Conservation (phyloP, 2,329 filamentous ascomycete genomes). For the Orbilia brochopaga region DNA sequence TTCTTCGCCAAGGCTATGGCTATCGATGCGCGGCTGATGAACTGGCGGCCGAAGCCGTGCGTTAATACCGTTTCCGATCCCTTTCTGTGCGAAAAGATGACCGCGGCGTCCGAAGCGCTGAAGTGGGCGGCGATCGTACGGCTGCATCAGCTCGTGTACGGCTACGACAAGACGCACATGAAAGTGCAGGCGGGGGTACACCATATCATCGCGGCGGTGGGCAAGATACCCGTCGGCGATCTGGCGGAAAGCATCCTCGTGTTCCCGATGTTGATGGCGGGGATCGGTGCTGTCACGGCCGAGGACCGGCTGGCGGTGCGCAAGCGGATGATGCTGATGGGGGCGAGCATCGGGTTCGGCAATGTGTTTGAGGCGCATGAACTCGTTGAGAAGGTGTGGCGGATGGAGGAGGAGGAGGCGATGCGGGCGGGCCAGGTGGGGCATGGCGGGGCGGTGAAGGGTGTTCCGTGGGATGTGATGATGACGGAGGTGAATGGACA, state of each 20-base stretch:
- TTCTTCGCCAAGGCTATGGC: slow-evolving; percentile 44
- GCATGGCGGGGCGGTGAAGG: slow-evolving; percentile 23
- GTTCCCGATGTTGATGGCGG: slow-evolving; percentile 51
- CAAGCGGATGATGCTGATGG: slow-evolving; percentile 49
- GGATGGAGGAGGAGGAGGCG: slow-evolving; percentile 46
- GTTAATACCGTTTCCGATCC: slow-evolving; percentile 33
- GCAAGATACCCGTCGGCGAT: slow-evolving; percentile 49
- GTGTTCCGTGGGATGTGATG: slow-evolving; percentile 41
- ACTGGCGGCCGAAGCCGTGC: slow-evolving; percentile 46
- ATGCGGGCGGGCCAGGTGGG: slow-evolving; percentile 31
- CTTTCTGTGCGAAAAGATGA: slow-evolving; percentile 47
- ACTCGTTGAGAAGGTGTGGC: slow-evolving; percentile 44
- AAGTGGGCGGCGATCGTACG: slow-evolving; percentile 51
- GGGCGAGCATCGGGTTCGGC: slow-evolving; percentile 50
- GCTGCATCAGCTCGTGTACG: slow-evolving; percentile 49
- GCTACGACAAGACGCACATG: slow-evolving; percentile 35
- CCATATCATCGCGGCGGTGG: slow-evolving; percentile 45
- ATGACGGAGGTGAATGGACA: slow-evolving; percentile 45
- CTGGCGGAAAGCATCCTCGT: slow-evolving; percentile 51
- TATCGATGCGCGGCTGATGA: slow-evolving; percentile 45
- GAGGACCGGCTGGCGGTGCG: slow-evolving; percentile 46
- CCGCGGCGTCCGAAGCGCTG: slow-evolving; percentile 48
- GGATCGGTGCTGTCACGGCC: slow-evolving; percentile 36
- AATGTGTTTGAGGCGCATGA: slow-evolving; percentile 52
- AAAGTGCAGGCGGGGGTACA: slow-evolving; percentile 46